phyloP scores from a whole-genome alignment of 805 yeast species.

The Myxozyma kluyveri region DNA sequence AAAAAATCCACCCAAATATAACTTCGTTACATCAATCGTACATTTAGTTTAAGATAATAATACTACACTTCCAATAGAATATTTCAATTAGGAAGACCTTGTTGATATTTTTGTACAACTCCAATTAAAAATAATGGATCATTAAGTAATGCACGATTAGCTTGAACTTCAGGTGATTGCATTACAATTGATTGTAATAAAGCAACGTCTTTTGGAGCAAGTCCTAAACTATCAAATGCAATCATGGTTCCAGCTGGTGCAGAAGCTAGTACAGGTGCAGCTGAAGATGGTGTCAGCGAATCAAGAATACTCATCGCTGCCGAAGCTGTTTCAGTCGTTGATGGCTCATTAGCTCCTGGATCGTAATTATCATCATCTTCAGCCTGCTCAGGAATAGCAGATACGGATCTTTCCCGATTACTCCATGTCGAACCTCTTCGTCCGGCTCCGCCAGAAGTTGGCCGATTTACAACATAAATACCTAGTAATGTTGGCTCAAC shows the following conservation, averaged over 20 bases:
- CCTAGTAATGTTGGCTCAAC: slow-evolving; percentile 13
- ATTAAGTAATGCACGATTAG: slow-evolving; percentile 32
- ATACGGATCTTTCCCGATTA: not conserved
- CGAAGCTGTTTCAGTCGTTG: not conserved
- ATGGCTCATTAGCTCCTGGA: not conserved
- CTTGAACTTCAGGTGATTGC: slow-evolving; percentile 34
- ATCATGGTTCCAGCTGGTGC: not conserved
- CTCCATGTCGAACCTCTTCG: not conserved
- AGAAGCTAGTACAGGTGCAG: not conserved
- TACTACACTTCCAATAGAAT: no score
- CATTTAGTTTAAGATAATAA: not conserved
- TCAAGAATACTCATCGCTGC: not conserved
- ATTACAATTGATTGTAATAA: slow-evolving; percentile 31
- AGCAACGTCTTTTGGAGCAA: slow-evolving; percentile 31
- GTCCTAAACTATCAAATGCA: slow-evolving; percentile 22
- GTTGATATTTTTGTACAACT: slow-evolving; percentile 32
- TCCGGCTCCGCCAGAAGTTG: not conserved
- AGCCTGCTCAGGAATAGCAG: not conserved
- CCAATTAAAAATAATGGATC: slow-evolving; percentile 36
- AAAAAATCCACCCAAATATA: no score
- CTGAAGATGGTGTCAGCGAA: not conserved
- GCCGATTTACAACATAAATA: slow-evolving; percentile 21
- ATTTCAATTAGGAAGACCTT: not conserved
- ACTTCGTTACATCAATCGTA: no score
- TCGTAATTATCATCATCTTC: not conserved